Evolutionary conservation across 371 early-diverging fungal species (phyloP), one percentile per base, ranked within the genome.

Genomic region (Sporodiniella umbellata): DNA sequence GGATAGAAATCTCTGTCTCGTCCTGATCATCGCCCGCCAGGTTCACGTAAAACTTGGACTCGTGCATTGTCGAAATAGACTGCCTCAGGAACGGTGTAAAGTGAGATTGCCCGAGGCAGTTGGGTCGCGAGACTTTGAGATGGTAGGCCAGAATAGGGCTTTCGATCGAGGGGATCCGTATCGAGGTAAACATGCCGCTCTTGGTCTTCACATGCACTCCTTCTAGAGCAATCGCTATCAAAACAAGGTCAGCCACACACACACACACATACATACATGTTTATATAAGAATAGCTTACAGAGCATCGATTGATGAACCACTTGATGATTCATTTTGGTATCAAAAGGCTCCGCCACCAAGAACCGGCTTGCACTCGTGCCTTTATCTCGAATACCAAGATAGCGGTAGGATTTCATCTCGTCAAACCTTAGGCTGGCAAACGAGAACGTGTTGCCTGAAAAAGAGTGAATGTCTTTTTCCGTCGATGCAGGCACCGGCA

Each of bases 11-110:
- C 28, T 84, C 81, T 7, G 79, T 58, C 21, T 71, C 68, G 1
- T 48, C 48, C 6, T 51, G 37, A 2, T 66, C 42, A 7, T 38
- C 55, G 4, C 35, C 48, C 15, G 67, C 66, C 4, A 75, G 19
- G 42, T 75, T 80, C 39, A 80, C 77, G 54, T 84, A 78, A 46
- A 83, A 89, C 44, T 84, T 87, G 45, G 84, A 83, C 58, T 91
- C 91, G 45, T 83, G 79, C 77, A 82, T 79, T 17, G 76, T 66
- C 11, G 81, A 81, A 33, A 87, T 86, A 0, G 90, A 86, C 55
- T 89, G 90, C 4, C 86, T 69, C 10, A 88, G 47, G 54, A 86
- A 70, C 3, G 83, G 77, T 1, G 76, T 62, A 51, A 84, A 85
- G 14, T 70, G 54, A 17, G 45, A 48, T 10, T 10, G 30, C 23